phyloP scores from a whole-genome alignment of 495 filamentous ascomycete genomes.

The Penicillium herquei region DNA sequence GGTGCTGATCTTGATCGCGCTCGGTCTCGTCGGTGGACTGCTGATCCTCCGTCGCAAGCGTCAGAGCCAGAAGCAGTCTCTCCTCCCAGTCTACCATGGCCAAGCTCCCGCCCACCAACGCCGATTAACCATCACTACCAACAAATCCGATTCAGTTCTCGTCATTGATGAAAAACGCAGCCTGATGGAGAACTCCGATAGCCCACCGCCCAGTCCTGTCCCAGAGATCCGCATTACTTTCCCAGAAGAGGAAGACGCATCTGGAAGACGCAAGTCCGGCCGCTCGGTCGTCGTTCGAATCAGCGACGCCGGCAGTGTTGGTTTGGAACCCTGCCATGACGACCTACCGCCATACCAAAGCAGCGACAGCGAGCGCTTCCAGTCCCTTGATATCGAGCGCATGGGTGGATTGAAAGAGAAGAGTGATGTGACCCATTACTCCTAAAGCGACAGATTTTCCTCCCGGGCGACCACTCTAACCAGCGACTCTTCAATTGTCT shows the following conservation, averaged over 20 bases:
- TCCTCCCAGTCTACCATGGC: conserved; percentile 61
- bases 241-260: conserved; percentile 88
- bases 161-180: conserved; percentile 72
- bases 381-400: conserved; percentile 88
- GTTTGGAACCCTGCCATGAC: conserved; percentile 79
- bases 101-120: conserved; percentile 57
- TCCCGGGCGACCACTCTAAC: too few species aligned
- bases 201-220: conserved; percentile 78
- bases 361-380: conserved; percentile 71
- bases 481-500: background rate
- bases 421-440: conserved; percentile 45
- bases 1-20: conserved; percentile 66
- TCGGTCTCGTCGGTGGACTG: conserved; percentile 64
- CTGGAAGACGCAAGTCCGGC: conserved; percentile 77
- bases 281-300: conserved; percentile 90
- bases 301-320: conserved; percentile 78
- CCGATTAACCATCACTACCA: conserved; percentile 62
- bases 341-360: conserved; percentile 88
- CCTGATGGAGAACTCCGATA: conserved; percentile 70
- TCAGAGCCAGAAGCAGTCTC: conserved; percentile 36
- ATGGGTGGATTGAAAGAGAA: conserved; percentile 96
- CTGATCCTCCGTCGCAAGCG: conserved; percentile 69
- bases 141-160: conserved; percentile 62
- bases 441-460: conserved; percentile 21
- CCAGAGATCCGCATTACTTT: conserved; percentile 98